Percentiles rank a stretch among this genome's conserved stretches.
Evolutionary conservation across 768 basidiomycete genomes (phyloP).

Genomic region (Phanerochaete carnosa): DNA sequence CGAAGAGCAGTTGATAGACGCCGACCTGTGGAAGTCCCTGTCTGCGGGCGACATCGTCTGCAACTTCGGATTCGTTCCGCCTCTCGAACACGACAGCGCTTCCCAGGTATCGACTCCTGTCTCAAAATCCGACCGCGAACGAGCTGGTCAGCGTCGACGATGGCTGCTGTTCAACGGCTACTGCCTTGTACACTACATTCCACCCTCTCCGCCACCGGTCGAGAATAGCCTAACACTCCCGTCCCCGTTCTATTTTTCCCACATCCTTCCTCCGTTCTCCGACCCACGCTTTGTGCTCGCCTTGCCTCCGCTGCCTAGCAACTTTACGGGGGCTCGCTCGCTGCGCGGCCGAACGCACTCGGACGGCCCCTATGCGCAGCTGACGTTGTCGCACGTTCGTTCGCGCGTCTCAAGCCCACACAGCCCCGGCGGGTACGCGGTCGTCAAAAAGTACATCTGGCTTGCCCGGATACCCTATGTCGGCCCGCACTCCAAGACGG

Average conservation of each 20-base stretch:
- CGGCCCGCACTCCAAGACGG: slow-evolving; percentile 22
- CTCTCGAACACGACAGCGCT: slow-evolving; percentile 25
- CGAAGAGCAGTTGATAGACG: slow-evolving; percentile 64
- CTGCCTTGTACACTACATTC: slow-evolving; percentile 56
- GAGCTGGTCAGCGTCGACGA: slow-evolving; percentile 15
- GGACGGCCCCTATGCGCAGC: slow-evolving; percentile 36
- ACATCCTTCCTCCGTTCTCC: slow-evolving; percentile 46
- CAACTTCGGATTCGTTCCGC: slow-evolving; percentile 76
- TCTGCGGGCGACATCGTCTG: slow-evolving; percentile 76
- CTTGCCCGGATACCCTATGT: slow-evolving; percentile 46
- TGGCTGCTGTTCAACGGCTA: slow-evolving; percentile 80
- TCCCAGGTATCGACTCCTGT: slow-evolving; percentile 22
- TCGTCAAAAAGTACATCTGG: slow-evolving; percentile 67
- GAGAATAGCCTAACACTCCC: slow-evolving; percentile 60
- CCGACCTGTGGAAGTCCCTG: slow-evolving; percentile 72
- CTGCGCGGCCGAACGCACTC: slow-evolving; percentile 14
- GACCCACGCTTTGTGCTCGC: slow-evolving; percentile 28
- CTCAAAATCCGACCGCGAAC: slow-evolving; percentile 17
- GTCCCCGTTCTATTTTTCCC: slow-evolving; percentile 73
- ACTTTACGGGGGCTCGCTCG: slow-evolving; percentile 30
- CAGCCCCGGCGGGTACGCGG: slow-evolving; percentile 55
- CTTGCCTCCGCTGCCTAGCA: slow-evolving; percentile 27
- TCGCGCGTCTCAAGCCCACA: slow-evolving; percentile 55
- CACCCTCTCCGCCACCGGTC: slow-evolving; percentile 51
- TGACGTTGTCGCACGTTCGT: slow-evolving; percentile 45